A percentile compares a stretch with the other conserved stretches of the same genome.
Conservation (phyloP, 2,329 filamentous ascomycete genomes). For the Diaporthe vaccinii region DNA sequence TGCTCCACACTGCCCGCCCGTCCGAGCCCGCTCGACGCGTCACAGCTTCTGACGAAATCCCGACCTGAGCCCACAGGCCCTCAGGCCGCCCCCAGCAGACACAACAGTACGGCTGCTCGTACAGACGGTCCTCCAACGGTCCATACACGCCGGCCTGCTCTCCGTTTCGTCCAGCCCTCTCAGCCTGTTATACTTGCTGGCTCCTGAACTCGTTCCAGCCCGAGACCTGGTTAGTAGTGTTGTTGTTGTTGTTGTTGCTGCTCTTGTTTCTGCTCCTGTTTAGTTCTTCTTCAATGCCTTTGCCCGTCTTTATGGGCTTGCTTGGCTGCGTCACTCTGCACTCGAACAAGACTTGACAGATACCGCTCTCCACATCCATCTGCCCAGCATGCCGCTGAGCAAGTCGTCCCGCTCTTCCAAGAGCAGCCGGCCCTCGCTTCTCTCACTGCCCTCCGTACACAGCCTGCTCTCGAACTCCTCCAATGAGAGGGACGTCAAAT, state of each 20-base stretch:
- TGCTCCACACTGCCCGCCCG: conserved; percentile 33
- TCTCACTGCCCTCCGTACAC: conserved; percentile 38
- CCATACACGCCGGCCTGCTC: not conserved
- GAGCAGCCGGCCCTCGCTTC: conserved; percentile 38
- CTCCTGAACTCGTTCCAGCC: conserved; percentile 6
- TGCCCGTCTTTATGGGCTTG: conserved; percentile 1
- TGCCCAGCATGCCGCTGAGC: conserved; percentile 42
- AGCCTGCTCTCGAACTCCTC: conserved; percentile 35
- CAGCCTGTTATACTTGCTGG: conserved; percentile 31
- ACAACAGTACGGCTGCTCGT: not conserved
- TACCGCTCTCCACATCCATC: not conserved
- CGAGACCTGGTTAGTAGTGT: conserved; percentile 18
- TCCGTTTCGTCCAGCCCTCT: conserved; percentile 26
- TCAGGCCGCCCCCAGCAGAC: conserved; percentile 8
- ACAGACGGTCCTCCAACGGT: conserved; percentile 33
- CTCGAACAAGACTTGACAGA: conserved; percentile 19
- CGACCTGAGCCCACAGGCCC: conserved; percentile 26
- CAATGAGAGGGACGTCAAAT: conserved; percentile 30
- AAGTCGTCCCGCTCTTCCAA: conserved; percentile 41
- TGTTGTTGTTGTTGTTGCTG: not conserved
- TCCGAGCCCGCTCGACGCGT: conserved; percentile 31
- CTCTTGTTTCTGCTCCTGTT: not conserved
- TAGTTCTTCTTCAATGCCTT: conserved; percentile 13
- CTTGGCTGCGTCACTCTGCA: conserved; percentile 15
- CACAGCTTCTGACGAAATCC: conserved; percentile 34